A percentile compares a stretch with the other conserved stretches of the same genome.
Conservation (phyloP, 169 alveolate genomes). For the Plasmodium reichenowi region DNA sequence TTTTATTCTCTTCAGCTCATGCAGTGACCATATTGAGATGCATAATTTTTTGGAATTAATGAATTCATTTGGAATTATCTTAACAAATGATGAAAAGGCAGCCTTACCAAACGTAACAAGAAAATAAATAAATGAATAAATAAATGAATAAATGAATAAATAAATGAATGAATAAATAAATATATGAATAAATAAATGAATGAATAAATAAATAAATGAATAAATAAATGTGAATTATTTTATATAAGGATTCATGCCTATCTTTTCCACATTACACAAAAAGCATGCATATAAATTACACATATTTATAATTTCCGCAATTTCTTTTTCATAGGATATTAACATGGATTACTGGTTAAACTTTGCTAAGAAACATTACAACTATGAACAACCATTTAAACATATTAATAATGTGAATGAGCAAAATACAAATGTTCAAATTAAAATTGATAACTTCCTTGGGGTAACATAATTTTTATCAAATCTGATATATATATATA, state of each 20-base stretch:
- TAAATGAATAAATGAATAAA: too few relatives aligned
- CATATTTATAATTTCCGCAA: background rate
- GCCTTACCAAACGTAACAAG: constrained; percentile 25
- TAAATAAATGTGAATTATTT: background rate
- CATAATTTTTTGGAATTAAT: constrained; percentile 39
- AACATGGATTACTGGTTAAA: constrained; percentile 63
- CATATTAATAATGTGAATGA: constrained; percentile 16
- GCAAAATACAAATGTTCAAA: constrained; percentile 22
- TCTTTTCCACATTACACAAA: background rate
- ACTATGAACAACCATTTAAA: constrained; percentile 43
- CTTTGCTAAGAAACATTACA: constrained; percentile 49
- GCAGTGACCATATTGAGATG: constrained; percentile 30
- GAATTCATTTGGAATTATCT: constrained; percentile 61
- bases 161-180: background rate
- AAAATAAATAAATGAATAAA: too few relatives aligned
- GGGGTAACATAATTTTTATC: constrained; percentile 29
- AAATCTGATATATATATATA: background rate
- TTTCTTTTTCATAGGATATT: constrained; percentile 26
- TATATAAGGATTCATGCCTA: too few relatives aligned
- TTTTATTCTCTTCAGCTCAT: constrained; percentile 62
- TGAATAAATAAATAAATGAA: too few relatives aligned
- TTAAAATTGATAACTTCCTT: constrained; percentile 27
- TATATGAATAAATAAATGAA: too few relatives aligned
- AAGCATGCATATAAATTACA: background rate
- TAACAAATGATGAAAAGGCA: constrained; percentile 42